phyloP scores from a whole-genome alignment of 2,329 filamentous ascomycete species.

The Xylaria sp. region DNA sequence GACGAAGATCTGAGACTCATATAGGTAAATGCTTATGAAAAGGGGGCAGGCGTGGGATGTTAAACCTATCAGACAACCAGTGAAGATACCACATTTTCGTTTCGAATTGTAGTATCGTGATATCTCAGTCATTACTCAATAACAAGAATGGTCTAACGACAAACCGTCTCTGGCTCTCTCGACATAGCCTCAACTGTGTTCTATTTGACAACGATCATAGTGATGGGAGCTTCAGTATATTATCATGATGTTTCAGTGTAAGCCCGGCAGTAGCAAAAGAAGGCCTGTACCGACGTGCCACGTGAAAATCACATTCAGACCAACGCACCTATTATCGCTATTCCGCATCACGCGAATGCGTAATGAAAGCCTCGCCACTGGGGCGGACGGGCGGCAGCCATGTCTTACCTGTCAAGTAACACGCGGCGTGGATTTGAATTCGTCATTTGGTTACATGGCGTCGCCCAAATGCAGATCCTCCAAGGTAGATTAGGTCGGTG shows the following conservation, averaged over 20 bases:
- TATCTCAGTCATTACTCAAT: no score
- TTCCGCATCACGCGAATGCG: background rate
- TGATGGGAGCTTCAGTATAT: background rate
- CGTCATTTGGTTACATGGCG: slow-evolving; percentile 3
- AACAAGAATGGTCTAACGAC: no score
- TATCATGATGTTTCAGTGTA: background rate
- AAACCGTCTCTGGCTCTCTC: background rate
- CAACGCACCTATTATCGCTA: background rate
- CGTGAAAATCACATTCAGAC: background rate
- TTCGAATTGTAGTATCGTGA: no score
- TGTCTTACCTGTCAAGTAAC: background rate
- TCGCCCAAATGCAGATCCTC: background rate
- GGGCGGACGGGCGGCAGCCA: background rate
- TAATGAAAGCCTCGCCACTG: background rate
- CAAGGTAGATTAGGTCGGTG: background rate
- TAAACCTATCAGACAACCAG: no score
- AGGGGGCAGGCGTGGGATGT: no score
- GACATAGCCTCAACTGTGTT: background rate
- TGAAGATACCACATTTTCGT: no score
- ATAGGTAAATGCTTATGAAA: no score
- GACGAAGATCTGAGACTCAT: no score
- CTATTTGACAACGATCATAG: background rate
- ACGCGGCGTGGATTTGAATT: background rate
- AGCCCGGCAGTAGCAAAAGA: background rate
- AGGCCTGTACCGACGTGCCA: background rate